Conservation (phyloP, 495 filamentous ascomycete species). For the Penicillium antarcticum region DNA sequence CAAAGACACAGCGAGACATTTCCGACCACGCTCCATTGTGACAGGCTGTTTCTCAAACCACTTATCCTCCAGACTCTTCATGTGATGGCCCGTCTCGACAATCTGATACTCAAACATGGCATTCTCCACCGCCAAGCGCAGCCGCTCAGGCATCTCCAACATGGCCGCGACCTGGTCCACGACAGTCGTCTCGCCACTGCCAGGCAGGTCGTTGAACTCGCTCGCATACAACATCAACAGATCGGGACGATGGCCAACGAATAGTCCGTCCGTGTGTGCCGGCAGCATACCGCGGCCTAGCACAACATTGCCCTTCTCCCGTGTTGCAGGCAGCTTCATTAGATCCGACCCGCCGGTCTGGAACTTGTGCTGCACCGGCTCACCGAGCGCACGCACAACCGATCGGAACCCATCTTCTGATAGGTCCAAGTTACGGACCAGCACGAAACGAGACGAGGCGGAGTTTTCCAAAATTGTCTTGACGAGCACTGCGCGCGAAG, state of each 20-base stretch:
- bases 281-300: background rate
- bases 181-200: background rate
- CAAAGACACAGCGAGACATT: background rate
- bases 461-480: no score
- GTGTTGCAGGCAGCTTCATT: background rate
- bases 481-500: no score
- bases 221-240: background rate
- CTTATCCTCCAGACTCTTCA: background rate
- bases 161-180: background rate
- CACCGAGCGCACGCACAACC: background rate
- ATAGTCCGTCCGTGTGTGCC: background rate
- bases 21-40: background rate
- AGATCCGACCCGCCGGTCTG: background rate
- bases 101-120: background rate
- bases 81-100: background rate
- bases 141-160: background rate
- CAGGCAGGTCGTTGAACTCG: background rate
- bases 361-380: background rate
- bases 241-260: background rate
- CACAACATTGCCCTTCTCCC: background rate
- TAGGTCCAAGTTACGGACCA: no score
- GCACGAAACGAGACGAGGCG: no score
- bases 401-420: no score
- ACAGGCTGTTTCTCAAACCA: background rate
- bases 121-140: background rate